Conservation (phyloP, 1,284 basidiomycete genomes). For the Calocybe gambosa region DNA sequence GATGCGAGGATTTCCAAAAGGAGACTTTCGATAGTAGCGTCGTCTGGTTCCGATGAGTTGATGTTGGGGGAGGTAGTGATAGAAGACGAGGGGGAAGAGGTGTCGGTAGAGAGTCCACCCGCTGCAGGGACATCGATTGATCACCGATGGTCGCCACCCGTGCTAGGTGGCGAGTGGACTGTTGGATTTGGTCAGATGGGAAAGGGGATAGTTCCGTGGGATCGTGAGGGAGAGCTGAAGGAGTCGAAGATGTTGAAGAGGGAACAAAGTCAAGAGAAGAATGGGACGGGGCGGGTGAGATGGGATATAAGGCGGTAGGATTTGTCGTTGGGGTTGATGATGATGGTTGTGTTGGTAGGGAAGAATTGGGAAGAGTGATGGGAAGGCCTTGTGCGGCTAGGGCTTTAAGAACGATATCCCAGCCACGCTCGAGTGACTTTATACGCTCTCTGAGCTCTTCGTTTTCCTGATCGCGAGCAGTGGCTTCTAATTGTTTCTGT, state of each 20-base stretch:
- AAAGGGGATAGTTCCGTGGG: conserved; percentile 17
- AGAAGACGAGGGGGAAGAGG: conserved; percentile 20
- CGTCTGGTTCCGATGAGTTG: conserved; percentile 34
- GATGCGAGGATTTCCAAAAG: conserved; percentile 63
- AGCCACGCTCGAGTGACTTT: conserved; percentile 69
- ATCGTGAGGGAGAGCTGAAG: conserved; percentile 24
- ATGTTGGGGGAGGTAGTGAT: conserved; percentile 16
- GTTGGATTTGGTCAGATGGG: conserved; percentile 28
- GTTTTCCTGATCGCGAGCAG: conserved; percentile 58
- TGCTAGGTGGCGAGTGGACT: conserved; percentile 89
- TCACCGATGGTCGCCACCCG: conserved; percentile 78
- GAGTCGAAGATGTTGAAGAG: conserved; percentile 40
- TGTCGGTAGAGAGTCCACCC: conserved; percentile 53
- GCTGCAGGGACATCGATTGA: conserved; percentile 77
- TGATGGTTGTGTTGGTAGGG: conserved; percentile 15
- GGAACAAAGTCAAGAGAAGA: conserved; percentile 30
- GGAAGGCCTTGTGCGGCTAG: conserved; percentile 62
- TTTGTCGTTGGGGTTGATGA: conserved; percentile 17
- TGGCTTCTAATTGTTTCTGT: conserved; percentile 36
- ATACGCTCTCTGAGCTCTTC: conserved; percentile 69
- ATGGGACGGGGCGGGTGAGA: conserved; percentile 43
- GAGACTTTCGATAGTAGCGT: conserved; percentile 56
- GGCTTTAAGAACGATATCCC: conserved; percentile 72
- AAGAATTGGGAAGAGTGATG: conserved; percentile 16
- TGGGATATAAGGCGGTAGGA: conserved; percentile 29